Evolutionary conservation across 1,284 basidiomycete genomes (phyloP).

Genomic region (Pseudomicrostroma phylloplanum): DNA sequence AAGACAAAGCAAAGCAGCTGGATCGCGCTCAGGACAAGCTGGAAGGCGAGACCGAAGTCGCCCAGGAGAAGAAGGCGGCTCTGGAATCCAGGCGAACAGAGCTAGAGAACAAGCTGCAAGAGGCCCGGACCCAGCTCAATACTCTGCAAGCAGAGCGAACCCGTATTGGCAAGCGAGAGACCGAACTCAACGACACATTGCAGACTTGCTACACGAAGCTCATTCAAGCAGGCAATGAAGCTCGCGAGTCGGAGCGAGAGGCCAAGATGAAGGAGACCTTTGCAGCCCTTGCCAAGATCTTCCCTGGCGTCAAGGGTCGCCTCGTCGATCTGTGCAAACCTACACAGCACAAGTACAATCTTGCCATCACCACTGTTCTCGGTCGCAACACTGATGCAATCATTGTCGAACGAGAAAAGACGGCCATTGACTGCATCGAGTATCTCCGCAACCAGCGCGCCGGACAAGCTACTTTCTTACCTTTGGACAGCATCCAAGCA

Average conservation of each 20-base stretch:
- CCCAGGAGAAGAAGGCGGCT: slow-evolving; percentile 61
- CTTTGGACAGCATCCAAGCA: slow-evolving; percentile 88
- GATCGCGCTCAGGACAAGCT: slow-evolving; percentile 62
- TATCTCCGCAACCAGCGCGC: slow-evolving; percentile 91
- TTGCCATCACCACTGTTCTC: slow-evolving; percentile 86
- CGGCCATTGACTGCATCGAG: slow-evolving; percentile 93
- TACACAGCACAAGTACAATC: slow-evolving; percentile 83
- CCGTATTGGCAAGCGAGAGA: slow-evolving; percentile 55
- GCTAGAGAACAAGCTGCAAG: slow-evolving; percentile 18
- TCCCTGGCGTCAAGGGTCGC: slow-evolving; percentile 60
- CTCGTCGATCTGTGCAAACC: slow-evolving; percentile 90
- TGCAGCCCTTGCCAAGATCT: slow-evolving; percentile 64
- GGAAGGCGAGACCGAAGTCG: slow-evolving; percentile 59
- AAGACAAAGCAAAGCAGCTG: slow-evolving; percentile 63
- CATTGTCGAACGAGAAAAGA: slow-evolving; percentile 92
- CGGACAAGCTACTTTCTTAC: slow-evolving; percentile 93
- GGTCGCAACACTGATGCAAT: slow-evolving; percentile 92
- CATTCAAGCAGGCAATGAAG: slow-evolving; percentile 52
- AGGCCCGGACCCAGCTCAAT: slow-evolving; percentile 65
- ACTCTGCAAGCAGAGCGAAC: slow-evolving; percentile 68
- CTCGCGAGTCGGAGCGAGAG: slow-evolving; percentile 72
- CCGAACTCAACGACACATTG: slow-evolving; percentile 72
- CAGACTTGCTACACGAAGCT: slow-evolving; percentile 75
- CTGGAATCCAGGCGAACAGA: slow-evolving; percentile 23
- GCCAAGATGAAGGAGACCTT: slow-evolving; percentile 77